Percentiles rank a stretch among this genome's conserved stretches.
These are phyloP conservation scores for Phaffia australis DNA, from an alignment of 768 basidiomycete genomes.

Conservation along the genomic window DNA sequence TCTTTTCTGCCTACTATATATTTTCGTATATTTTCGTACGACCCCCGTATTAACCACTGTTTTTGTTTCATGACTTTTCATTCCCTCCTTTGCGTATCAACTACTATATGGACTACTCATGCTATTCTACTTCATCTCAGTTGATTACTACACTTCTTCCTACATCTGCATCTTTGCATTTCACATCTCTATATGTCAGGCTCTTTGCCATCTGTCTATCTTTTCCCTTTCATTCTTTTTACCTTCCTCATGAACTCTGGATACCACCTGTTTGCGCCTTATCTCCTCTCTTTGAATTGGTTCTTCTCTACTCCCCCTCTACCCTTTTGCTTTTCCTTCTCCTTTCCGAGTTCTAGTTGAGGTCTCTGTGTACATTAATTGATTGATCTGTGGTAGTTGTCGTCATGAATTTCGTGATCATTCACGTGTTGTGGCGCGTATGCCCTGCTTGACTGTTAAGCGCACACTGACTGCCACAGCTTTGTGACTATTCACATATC, in stretches of 20 bases:
- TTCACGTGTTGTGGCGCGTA: no score
- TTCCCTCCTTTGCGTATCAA: not conserved
- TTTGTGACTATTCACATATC: no score
- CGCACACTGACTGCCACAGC: no score
- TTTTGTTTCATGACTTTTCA: not conserved
- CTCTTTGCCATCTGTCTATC: not conserved
- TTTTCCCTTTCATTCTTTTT: not conserved
- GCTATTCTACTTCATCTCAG: not conserved
- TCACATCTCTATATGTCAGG: conserved; percentile 2
- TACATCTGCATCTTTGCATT: not conserved
- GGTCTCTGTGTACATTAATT: not conserved
- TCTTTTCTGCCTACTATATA: no score
- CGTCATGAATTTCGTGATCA: no score
- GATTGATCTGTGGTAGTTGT: not conserved
- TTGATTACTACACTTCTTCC: not conserved
- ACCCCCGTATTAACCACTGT: not conserved
- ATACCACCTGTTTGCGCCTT: not conserved
- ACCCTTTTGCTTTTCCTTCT: not conserved
- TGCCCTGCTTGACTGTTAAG: no score
- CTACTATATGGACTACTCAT: no score
- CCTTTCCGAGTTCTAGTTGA: not conserved
- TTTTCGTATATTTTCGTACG: no score
- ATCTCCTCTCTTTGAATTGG: not conserved
- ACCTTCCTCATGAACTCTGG: not conserved
- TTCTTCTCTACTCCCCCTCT: not conserved